Base-by-base conservation (phyloP, 2,329 filamentous ascomycete genomes). In the Periconia macrospinosa region DNA sequence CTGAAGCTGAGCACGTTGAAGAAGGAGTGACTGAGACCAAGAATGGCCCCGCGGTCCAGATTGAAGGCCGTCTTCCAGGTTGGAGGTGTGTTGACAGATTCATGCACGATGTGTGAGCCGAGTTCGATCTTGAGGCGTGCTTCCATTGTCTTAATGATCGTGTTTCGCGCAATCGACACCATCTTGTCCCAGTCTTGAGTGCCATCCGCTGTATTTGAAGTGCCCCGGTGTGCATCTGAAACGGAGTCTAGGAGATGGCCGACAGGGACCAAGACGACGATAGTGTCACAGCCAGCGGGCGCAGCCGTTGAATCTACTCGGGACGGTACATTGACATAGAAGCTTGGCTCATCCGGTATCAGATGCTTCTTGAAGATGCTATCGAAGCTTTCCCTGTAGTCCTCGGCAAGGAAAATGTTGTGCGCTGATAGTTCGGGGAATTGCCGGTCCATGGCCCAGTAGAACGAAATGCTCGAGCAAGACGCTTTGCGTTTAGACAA, bases 321-420 rank as follows among this genome's bases (percentile, higher is more conserved):
- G 45, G 83, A 87, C 0, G 89, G 89, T 0, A 91, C 87, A 66
- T 91, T 90, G 72, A 91, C 83, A 72, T 91, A 91, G 76, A 91
- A 92, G 52, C 83, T 87, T 0, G 88, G 88, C 54, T 90, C 80
- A 1, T 80, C 70, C 1, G 89, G 89, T 9, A 91, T 83, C 2
- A 80, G 74, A 55, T 90, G 85, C 30, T 83, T 76, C 59, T 88
- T 84, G 79, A 92, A 91, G 54, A 91, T 91, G 54, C 83, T 81
- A 70, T 91, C 88, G 64, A 91, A 91, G n/a, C 82, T 86, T 61
- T 88, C 85, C 47, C 79, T 79, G 69, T 90, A 92, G 58, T 88
- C 80, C 61, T 90, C 85, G 2, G 88, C 87, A 7, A 91, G 81
- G 76, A 92, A 92, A 63, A 91, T 89, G 69, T 91, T 92, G 74